A percentile compares a stretch with the other conserved stretches of the same genome.
Evolutionary conservation across 176 grass and related monocot genomes (phyloP).

Genomic region (Bolboschoenus planiculmis): DNA sequence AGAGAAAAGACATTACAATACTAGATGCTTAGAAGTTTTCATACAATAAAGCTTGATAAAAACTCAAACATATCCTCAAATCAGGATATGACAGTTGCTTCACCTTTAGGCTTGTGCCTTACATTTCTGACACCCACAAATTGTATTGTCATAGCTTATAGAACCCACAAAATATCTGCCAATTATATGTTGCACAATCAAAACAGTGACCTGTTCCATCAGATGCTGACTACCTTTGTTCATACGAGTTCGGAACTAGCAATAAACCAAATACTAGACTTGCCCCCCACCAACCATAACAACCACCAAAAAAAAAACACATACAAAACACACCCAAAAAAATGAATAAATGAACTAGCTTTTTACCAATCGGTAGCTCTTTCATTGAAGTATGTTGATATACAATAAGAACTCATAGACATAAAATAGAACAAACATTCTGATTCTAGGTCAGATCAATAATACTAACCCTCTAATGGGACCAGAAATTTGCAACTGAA

Average conservation of each 20-base stretch:
- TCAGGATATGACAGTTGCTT: background rate
- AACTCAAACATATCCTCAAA: background rate
- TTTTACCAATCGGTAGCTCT: background rate
- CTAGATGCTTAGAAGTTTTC: background rate
- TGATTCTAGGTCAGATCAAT: background rate
- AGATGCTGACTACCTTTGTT: background rate
- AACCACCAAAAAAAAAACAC: too few species aligned
- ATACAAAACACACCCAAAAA: too few species aligned
- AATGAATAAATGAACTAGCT: too few species aligned
- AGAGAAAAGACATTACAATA: background rate
- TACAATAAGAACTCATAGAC: background rate
- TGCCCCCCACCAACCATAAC: background rate
- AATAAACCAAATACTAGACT: background rate
- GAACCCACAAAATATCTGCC: background rate
- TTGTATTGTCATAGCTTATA: background rate
- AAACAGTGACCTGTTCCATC: background rate
- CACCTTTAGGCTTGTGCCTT: background rate
- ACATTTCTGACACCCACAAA: background rate
- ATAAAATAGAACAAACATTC: background rate
- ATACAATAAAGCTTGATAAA: background rate
- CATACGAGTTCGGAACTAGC: background rate
- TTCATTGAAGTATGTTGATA: background rate
- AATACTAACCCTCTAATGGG: background rate
- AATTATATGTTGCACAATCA: background rate
- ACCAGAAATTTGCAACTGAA: background rate